Base-by-base conservation (phyloP, 495 filamentous ascomycete genomes). In the Parachaetomium inaequale region DNA sequence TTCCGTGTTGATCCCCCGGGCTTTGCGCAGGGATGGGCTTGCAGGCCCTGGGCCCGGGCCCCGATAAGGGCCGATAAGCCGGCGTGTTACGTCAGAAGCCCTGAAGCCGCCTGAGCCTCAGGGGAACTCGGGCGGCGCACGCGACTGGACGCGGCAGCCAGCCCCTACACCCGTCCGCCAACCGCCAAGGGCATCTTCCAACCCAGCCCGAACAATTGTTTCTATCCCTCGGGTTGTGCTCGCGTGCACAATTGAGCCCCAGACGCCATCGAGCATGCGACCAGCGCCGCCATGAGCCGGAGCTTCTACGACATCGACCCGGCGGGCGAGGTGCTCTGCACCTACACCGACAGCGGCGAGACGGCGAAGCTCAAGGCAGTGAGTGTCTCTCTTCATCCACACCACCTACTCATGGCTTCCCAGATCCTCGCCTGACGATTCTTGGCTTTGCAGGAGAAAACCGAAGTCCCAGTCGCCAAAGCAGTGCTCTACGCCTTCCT, bases 401-500 rank as follows among this genome's bases (percentile, higher is more conserved):
- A 1, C 14, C 36, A 3, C 14, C 14, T 40, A 10, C 12, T 17
- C 36, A 15, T 15, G 36, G 12, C 31, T 40, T 4, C 12, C 36
- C 6, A 17, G 12, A 15, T 40, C 36, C 14, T 40, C 36, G 36
- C 36, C 10, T 46, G n/a, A 46, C 7, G 2, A 23, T 21, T 17
- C 19, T 28, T 11, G 40, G 15, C 25, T 57, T 23, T 15, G 23
- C 70, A 74, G 72, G 65, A 70, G 36, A 70, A 70, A 66, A 68
- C 68, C 52, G 51, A 62, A 29, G 67, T 72, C 12, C 70, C 72
- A 17, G 50, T 66, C 19, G 63, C 67, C 57, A 72, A 70, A 63
- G 70, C 68, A 14, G 19, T 88, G 11, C 75, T 89, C 52, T 84
- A 86, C 66, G 81, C 95, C 51, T 98, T 98, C 74, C 80, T 98